Percentiles rank a stretch among this genome's conserved stretches.
phyloP scores from a whole-genome alignment of 2,329 filamentous ascomycete genomes.

The Botrytis sinoallii region DNA sequence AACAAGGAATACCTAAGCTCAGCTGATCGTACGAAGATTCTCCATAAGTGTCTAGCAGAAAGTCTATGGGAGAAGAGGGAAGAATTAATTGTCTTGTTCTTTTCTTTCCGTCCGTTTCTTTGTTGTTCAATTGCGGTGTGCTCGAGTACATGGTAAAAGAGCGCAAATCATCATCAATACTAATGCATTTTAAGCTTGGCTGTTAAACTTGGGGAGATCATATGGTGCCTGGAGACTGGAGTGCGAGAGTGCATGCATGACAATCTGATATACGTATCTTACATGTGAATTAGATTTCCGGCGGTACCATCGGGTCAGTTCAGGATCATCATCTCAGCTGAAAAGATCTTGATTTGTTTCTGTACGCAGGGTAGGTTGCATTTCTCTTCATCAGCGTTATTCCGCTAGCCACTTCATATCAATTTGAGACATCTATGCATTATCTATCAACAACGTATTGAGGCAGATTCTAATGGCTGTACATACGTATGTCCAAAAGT shows the following conservation, averaged over 20 bases:
- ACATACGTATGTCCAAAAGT: not conserved
- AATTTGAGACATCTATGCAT: not conserved
- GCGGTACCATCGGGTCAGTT: not conserved
- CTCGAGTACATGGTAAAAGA: not conserved
- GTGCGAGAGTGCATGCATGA: not conserved
- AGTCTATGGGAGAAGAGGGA: not conserved
- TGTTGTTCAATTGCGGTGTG: conserved; percentile 11
- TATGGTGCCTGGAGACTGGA: not conserved
- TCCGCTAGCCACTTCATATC: not conserved
- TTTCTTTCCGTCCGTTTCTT: not conserved
- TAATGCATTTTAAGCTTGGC: not conserved
- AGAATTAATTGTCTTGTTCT: not conserved
- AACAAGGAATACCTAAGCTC: conserved; percentile 6
- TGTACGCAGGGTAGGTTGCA: not conserved
- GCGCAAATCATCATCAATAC: not conserved
- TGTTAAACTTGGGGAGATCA: conserved; percentile 1
- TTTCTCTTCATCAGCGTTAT: not conserved
- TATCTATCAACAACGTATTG: not conserved
- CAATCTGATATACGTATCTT: not conserved
- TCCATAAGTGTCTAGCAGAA: too few species aligned
- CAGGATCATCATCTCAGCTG: not conserved
- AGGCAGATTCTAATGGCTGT: not conserved
- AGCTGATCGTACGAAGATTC: conserved; percentile 3
- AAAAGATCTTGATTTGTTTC: not conserved
- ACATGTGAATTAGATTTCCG: not conserved